Conservation (phyloP, 306 rosid species). For the apple (Malus domestica) region DNA sequence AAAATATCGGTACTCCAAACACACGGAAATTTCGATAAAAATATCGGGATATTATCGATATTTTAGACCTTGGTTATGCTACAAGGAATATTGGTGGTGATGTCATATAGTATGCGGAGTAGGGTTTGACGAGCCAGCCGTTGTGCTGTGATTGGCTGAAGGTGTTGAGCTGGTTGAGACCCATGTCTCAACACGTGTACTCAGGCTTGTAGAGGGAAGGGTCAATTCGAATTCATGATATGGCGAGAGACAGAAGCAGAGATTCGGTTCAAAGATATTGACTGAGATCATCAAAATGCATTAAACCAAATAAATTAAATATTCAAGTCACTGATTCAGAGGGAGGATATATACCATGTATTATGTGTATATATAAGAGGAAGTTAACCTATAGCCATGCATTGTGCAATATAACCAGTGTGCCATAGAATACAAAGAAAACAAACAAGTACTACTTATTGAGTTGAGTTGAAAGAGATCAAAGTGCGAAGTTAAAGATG, state of each 20-base stretch:
- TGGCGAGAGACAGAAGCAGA: conserved; percentile 4
- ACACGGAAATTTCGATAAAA: no score
- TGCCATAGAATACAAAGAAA: not conserved
- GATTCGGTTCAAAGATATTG: conserved; percentile 25
- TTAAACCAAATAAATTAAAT: not conserved
- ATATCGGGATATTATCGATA: no score
- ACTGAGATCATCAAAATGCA: not conserved
- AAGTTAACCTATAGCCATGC: not conserved
- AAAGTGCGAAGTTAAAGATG: conserved; percentile 5
- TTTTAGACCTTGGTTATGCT: not conserved
- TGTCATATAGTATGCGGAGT: conserved; percentile 7
- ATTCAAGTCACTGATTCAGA: not conserved
- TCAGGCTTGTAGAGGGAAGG: not conserved
- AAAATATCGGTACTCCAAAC: no score
- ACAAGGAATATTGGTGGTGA: conserved; percentile 12
- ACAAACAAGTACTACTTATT: not conserved
- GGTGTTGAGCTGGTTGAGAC: conserved; percentile 21
- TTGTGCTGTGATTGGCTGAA: conserved; percentile 15
- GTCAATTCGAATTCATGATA: conserved; percentile 12
- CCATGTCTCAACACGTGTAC: conserved; percentile 9
- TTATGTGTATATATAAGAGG: not conserved
- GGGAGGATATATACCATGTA: not conserved
- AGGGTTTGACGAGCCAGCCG: conserved; percentile 25
- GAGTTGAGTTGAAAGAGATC: not conserved
- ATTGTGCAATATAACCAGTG: not conserved